These are phyloP conservation scores for Holtermanniella nyarrowii DNA, from an alignment of 768 basidiomycete species.

Conservation along the genomic window DNA sequence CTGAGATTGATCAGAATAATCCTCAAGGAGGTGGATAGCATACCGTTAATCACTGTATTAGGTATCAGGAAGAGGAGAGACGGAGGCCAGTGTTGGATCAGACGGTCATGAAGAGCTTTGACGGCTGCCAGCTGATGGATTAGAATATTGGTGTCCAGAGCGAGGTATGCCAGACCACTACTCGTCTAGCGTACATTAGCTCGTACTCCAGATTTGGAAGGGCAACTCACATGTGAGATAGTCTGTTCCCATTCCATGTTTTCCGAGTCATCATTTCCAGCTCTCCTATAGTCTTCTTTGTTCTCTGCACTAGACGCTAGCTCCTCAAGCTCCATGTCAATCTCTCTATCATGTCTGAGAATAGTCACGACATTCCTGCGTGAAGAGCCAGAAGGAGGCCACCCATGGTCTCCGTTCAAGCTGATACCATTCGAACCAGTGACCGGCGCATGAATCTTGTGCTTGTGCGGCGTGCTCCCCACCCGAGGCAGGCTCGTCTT, in stretches of 20 bases:
- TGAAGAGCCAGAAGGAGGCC: background rate
- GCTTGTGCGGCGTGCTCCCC: too few relatives aligned
- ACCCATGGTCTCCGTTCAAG: background rate
- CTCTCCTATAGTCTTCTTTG: background rate
- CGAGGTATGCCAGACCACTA: constrained; percentile 7
- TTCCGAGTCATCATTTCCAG: background rate
- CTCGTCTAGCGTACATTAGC: too few relatives aligned
- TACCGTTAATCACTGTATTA: constrained; percentile 23
- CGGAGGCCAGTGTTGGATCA: constrained; percentile 1
- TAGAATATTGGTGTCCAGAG: constrained; percentile 28
- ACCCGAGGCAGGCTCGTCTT: too few relatives aligned
- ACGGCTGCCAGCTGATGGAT: constrained; percentile 16
- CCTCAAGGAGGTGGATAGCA: background rate
- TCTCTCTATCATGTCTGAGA: background rate
- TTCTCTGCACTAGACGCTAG: too few relatives aligned
- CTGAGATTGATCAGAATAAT: constrained; percentile 1
- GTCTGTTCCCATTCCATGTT: background rate
- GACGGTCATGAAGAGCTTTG: constrained; percentile 3
- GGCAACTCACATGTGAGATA: background rate
- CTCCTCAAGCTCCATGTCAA: background rate
- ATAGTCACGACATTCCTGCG: background rate
- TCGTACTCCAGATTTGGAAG: too few relatives aligned
- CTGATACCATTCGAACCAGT: too few relatives aligned
- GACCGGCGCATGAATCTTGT: too few relatives aligned
- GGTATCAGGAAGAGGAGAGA: constrained; percentile 18